These are phyloP conservation scores for Taxawa tesnikishii DNA, from an alignment of 2,329 filamentous ascomycete species.

Conservation along the genomic window DNA sequence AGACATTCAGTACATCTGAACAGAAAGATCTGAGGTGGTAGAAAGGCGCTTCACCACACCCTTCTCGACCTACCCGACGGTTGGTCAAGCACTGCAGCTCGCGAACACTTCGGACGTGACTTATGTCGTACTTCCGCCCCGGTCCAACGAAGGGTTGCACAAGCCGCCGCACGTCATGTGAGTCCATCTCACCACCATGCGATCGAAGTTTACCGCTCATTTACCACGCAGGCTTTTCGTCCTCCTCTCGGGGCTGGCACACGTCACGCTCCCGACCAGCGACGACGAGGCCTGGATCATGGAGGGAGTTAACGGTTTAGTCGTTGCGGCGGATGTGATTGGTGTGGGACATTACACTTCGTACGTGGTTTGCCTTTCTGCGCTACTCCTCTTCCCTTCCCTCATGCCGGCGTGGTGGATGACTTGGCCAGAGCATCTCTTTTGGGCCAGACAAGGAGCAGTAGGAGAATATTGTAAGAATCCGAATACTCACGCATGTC, in stretches of 20 bases:
- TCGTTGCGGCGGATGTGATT: conserved; percentile 15
- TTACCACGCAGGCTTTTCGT: conserved; percentile 9
- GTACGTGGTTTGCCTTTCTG: too few species aligned
- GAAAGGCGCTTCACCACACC: too few species aligned
- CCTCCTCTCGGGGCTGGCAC: conserved; percentile 28
- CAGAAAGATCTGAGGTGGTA: too few species aligned
- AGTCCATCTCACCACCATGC: not conserved
- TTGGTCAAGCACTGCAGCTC: conserved; percentile 5
- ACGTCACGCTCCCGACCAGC: conserved; percentile 29
- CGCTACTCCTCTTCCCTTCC: too few species aligned
- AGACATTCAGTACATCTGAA: too few species aligned
- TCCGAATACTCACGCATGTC: too few species aligned
- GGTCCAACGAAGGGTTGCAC: conserved; percentile 28
- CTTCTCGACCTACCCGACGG: conserved; percentile 5
- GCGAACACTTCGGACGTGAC: conserved; percentile 17
- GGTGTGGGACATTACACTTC: conserved; percentile 16
- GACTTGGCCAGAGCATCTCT: too few species aligned
- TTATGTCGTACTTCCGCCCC: conserved; percentile 25
- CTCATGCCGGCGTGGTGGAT: too few species aligned
- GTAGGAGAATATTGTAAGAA: too few species aligned
- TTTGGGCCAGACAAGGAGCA: too few species aligned
- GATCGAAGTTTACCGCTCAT: not conserved
- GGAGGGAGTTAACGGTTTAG: conserved; percentile 22
- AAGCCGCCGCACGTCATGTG: conserved; percentile 23
- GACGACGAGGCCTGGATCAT: conserved; percentile 23